phyloP scores from a whole-genome alignment of 768 basidiomycete genomes.

The Leccinum longicurvipes region DNA sequence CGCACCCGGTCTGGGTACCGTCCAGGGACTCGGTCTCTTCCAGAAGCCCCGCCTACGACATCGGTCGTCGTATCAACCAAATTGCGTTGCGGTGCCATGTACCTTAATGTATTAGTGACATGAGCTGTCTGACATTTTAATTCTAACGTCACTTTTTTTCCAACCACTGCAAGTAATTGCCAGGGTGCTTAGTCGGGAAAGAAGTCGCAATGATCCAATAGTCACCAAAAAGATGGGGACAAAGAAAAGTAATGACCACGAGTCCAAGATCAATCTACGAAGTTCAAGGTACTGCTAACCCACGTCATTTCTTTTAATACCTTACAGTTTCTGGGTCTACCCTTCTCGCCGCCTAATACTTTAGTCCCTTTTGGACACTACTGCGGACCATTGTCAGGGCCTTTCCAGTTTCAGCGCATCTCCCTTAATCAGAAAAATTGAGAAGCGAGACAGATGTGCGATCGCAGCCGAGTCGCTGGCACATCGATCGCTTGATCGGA shows the following conservation, averaged over 20 bases:
- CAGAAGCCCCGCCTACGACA: not conserved
- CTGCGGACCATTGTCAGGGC: not conserved
- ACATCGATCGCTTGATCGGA: not conserved
- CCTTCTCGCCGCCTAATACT: not conserved
- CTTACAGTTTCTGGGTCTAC: not conserved
- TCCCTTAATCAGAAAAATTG: not conserved
- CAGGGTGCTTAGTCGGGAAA: not conserved
- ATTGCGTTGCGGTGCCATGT: not conserved
- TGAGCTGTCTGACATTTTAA: not conserved
- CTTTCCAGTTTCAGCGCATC: not conserved
- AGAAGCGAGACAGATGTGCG: not conserved
- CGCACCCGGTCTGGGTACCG: not conserved
- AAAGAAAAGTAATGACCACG: not conserved
- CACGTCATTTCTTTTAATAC: not conserved
- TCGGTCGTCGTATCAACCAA: slow-evolving; percentile 7
- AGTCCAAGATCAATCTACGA: not conserved
- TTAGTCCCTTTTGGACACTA: not conserved
- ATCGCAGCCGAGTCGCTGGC: not conserved
- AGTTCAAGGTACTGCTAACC: not conserved
- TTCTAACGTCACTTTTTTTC: slow-evolving; percentile 1
- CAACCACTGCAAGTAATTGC: not conserved
- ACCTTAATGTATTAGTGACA: slow-evolving; percentile 4
- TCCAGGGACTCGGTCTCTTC: slow-evolving; percentile 2
- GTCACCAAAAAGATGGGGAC: not conserved
- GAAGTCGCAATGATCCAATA: not conserved